phyloP scores from a whole-genome alignment of 2,329 filamentous ascomycete species.

The Penicillium sp. region DNA sequence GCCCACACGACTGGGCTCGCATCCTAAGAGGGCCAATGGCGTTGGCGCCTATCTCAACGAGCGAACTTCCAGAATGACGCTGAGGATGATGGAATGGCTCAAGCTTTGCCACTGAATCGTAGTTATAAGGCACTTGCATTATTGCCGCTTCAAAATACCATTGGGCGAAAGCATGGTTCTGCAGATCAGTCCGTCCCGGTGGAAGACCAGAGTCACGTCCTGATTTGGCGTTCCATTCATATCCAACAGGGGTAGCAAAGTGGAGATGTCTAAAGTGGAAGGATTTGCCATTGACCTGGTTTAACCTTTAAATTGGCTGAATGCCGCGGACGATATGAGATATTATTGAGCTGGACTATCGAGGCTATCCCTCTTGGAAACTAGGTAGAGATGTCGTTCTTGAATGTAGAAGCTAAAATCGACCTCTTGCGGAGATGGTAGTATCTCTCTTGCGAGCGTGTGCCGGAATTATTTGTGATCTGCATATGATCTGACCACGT shows the following conservation, averaged over 20 bases:
- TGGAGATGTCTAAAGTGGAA: conserved; percentile 10
- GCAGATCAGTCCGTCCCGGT: conserved; percentile 11
- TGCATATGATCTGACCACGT: conserved; percentile 4
- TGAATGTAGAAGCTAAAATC: background rate
- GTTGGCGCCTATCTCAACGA: background rate
- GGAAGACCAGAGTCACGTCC: conserved; percentile 3
- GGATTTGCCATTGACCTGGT: conserved; percentile 6
- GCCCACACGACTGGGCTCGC: background rate
- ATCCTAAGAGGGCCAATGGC: background rate
- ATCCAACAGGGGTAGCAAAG: conserved; percentile 8
- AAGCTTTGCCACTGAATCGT: conserved; percentile 1
- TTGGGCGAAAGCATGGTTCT: conserved; percentile 1
- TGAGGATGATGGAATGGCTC: background rate
- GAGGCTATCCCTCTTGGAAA: background rate
- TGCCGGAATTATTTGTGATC: background rate
- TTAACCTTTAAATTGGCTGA: conserved; percentile 1
- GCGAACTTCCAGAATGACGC: background rate
- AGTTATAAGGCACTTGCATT: conserved; percentile 1
- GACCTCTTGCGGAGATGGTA: background rate
- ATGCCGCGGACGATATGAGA: background rate
- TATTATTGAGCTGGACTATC: background rate
- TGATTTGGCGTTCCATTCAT: background rate
- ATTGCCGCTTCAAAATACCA: conserved; percentile 2
- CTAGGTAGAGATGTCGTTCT: background rate
- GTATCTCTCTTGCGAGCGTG: background rate